phyloP scores from a whole-genome alignment of 495 filamentous ascomycete species.

The Sabuloglossum arenarium region DNA sequence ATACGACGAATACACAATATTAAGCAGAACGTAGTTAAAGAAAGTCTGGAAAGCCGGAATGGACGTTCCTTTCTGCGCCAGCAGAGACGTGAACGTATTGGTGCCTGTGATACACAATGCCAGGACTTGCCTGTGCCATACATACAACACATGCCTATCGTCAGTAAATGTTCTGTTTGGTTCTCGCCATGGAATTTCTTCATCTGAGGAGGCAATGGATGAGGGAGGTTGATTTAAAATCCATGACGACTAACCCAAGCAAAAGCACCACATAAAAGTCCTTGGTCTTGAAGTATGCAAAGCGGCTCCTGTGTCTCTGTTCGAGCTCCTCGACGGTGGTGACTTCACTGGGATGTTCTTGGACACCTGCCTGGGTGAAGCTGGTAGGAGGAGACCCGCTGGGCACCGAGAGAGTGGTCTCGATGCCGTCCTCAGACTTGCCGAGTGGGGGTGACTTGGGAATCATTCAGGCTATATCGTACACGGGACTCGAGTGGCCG shows the following conservation, averaged over 20 bases:
- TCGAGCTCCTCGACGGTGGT: neutral
- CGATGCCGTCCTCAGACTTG: neutral
- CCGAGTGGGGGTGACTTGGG: neutral
- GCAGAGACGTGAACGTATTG: constrained; percentile 69
- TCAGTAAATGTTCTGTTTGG: neutral
- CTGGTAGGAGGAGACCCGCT: neutral
- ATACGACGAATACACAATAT: constrained; percentile 58
- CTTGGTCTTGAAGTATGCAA: constrained; percentile 60
- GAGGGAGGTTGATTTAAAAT: too few species aligned
- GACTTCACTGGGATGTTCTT: neutral
- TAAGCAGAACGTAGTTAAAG: constrained; percentile 81
- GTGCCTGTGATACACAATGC: constrained; percentile 74
- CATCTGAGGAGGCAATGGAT: too few species aligned
- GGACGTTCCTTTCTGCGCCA: constrained; percentile 42
- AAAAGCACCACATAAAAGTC: constrained; percentile 73
- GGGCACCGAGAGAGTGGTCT: neutral
- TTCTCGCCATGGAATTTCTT: too few species aligned
- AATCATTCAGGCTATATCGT: neutral
- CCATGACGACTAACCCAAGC: constrained; percentile 39
- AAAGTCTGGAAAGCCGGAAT: constrained; percentile 96
- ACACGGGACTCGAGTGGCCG: neutral
- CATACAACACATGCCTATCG: neutral
- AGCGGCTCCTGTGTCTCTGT: constrained; percentile 27
- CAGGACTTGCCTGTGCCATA: constrained; percentile 54
- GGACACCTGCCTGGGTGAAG: neutral